phyloP scores from a whole-genome alignment of 768 basidiomycete genomes.

The Coprinellus micaceus region DNA sequence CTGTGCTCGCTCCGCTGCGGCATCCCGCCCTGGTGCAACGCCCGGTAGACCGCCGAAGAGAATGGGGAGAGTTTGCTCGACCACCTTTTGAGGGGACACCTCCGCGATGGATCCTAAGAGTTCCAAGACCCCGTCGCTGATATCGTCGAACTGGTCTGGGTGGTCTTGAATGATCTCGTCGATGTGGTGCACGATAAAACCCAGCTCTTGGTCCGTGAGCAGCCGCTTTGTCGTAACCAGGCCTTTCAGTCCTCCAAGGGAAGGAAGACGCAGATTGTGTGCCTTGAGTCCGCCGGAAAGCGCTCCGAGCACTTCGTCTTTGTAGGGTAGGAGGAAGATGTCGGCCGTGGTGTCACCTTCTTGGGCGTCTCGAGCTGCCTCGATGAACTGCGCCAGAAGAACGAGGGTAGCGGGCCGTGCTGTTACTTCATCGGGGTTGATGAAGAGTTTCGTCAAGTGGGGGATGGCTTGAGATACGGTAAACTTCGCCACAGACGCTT shows the following conservation, averaged over 20 bases:
- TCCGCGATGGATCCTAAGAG: constrained; percentile 62
- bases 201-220: constrained; percentile 68
- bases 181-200: constrained; percentile 72
- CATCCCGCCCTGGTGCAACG: constrained; percentile 51
- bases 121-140: constrained; percentile 57
- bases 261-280: constrained; percentile 48
- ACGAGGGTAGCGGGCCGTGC: constrained; percentile 65
- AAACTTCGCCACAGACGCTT: constrained; percentile 66
- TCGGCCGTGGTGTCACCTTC: constrained; percentile 14
- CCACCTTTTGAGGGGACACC: constrained; percentile 59
- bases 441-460: constrained; percentile 74
- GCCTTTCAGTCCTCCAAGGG: constrained; percentile 62
- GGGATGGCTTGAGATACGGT: constrained; percentile 67
- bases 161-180: constrained; percentile 63
- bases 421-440: constrained; percentile 62
- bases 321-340: constrained; percentile 48
- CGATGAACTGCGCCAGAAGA: constrained; percentile 63
- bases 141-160: constrained; percentile 48
- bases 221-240: constrained; percentile 63
- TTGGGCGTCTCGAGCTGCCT: constrained; percentile 45
- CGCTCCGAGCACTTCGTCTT: constrained; percentile 72
- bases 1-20: constrained; percentile 50
- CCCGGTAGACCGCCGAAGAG: constrained; percentile 78
- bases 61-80: constrained; percentile 72
- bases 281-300: constrained; percentile 56